These are phyloP conservation scores for Talaromyces sp. DNA, from an alignment of 2,329 filamentous ascomycete species.

Conservation along the genomic window DNA sequence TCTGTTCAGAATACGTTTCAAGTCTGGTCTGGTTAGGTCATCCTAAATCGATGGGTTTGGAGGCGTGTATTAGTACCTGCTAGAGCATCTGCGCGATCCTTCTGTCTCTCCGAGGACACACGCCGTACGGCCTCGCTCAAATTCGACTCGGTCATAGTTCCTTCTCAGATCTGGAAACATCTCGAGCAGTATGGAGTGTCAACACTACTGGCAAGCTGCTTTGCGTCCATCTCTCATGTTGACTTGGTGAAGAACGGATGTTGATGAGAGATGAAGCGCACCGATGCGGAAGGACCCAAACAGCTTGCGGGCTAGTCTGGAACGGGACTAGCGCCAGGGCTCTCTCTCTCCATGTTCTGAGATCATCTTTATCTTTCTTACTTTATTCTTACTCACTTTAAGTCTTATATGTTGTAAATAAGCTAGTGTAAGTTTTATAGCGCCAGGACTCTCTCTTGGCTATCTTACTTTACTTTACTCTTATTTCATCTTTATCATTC, in stretches of 20 bases:
- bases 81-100: conserved; percentile 49
- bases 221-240: not conserved
- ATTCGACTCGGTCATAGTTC: conserved; percentile 38
- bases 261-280: not conserved
- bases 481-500: not conserved
- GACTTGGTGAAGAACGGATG: not conserved
- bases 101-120: conserved; percentile 40
- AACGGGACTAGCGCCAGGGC: not conserved
- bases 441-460: no score
- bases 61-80: conserved; percentile 31
- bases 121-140: conserved; percentile 38
- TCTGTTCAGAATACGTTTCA: conserved; percentile 55
- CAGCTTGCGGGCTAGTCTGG: not conserved
- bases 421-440: no score
- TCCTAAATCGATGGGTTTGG: conserved; percentile 8
- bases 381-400: not conserved
- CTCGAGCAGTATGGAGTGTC: not conserved
- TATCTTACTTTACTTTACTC: not conserved
- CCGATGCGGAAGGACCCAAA: not conserved
- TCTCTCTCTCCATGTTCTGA: no score
- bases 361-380: not conserved
- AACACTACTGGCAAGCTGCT: not conserved
- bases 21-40: conserved; percentile 33
- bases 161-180: not conserved
- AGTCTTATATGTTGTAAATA: not conserved